Percentiles rank a stretch among this genome's conserved stretches.
Evolutionary conservation across 2,329 filamentous ascomycete species (phyloP).

Genomic region (Fusarium miscanthi): DNA sequence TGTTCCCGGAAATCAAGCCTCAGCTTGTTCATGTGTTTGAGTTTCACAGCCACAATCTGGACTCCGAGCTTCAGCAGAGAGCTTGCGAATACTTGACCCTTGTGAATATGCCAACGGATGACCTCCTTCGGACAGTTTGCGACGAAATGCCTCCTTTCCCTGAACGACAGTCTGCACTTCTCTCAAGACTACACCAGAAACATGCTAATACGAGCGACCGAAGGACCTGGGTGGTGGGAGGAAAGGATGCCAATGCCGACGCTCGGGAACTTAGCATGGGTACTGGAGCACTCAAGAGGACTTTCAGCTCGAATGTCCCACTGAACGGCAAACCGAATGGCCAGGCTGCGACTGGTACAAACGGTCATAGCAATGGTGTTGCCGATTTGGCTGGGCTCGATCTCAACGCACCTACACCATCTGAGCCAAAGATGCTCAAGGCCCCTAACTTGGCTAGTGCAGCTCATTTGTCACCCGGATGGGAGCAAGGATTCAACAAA

Average conservation of each 20-base stretch:
- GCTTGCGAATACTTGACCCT: conserved; percentile 94
- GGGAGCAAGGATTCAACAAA: conserved; percentile 89
- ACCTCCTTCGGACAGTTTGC: conserved; percentile 90
- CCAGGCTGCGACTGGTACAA: conserved; percentile 58
- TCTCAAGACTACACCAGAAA: conserved; percentile 94
- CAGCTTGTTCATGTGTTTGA: conserved; percentile 92
- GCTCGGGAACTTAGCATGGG: conserved; percentile 83
- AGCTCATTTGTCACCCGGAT: conserved; percentile 91
- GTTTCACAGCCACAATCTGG: conserved; percentile 91
- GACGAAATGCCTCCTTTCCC: conserved; percentile 99
- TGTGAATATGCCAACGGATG: conserved; percentile 86
- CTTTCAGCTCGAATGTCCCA: conserved; percentile 74
- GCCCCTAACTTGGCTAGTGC: conserved; percentile 90
- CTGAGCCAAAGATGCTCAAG: conserved; percentile 69
- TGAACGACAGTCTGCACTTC: conserved; percentile 88
- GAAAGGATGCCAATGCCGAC: conserved; percentile 91
- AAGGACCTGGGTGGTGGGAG: conserved; percentile 97
- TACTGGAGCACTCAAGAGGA: conserved; percentile 84
- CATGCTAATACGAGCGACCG: conserved; percentile 93
- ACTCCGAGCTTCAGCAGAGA: conserved; percentile 94
- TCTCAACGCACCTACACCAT: conserved; percentile 70
- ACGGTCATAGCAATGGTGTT: conserved; percentile 62
- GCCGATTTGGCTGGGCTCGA: conserved; percentile 86
- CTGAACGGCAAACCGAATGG: conserved; percentile 61
- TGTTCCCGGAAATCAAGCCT: conserved; percentile 98